phyloP scores from a whole-genome alignment of 2,329 filamentous ascomycete genomes.

The Pseudocercospora vitis region DNA sequence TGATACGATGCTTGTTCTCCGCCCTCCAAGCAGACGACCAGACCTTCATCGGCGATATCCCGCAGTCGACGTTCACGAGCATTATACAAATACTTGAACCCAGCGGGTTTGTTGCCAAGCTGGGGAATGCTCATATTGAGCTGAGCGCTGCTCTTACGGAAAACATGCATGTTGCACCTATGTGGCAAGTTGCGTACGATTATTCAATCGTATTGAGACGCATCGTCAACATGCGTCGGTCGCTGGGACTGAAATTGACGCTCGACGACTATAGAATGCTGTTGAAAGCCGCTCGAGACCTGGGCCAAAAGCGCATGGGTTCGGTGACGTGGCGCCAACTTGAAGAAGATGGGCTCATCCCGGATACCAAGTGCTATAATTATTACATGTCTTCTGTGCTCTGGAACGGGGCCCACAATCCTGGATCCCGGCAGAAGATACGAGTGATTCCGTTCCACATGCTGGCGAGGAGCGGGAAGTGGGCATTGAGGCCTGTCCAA shows the following conservation, averaged over 20 bases:
- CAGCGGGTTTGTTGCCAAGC: constrained; percentile 48
- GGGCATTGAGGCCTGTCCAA: neutral
- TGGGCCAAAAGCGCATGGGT: constrained; percentile 48
- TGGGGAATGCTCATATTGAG: constrained; percentile 49
- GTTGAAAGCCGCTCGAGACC: constrained; percentile 52
- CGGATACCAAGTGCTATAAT: constrained; percentile 56
- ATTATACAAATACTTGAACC: constrained; percentile 65
- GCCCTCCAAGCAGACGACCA: constrained; percentile 29
- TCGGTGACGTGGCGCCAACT: constrained; percentile 51
- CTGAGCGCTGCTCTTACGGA: constrained; percentile 52
- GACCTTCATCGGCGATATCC: constrained; percentile 43
- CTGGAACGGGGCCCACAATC: constrained; percentile 42
- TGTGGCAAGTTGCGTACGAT: constrained; percentile 42
- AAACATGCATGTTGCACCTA: constrained; percentile 43
- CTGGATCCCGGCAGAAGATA: constrained; percentile 43
- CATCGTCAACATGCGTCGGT: constrained; percentile 43
- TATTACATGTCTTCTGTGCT: constrained; percentile 53
- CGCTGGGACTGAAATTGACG: constrained; percentile 41
- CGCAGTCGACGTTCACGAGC: constrained; percentile 61
- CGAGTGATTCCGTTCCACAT: constrained; percentile 40
- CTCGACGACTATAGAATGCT: constrained; percentile 55
- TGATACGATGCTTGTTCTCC: constrained; percentile 31
- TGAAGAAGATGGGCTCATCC: constrained; percentile 40
- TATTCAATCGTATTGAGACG: constrained; percentile 42
- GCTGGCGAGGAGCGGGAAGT: constrained; percentile 20